A percentile compares a stretch with the other conserved stretches of the same genome.
Conservation (phyloP, 352 stramenopile genomes). For the Phytophthora sp. region DNA sequence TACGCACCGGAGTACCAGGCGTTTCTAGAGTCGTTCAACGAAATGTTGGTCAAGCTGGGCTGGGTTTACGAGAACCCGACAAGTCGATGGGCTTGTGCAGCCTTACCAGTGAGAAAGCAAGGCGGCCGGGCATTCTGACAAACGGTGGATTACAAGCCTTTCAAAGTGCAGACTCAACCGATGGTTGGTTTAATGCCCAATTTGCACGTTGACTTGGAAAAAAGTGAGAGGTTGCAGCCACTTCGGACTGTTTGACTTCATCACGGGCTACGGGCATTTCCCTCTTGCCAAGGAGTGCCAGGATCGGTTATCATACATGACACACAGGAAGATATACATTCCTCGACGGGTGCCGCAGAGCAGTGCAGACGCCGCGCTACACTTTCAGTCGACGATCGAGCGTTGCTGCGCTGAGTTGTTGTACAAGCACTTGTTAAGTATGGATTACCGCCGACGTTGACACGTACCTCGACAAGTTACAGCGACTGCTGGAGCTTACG, state of each 20-base stretch:
- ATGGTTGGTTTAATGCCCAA: constrained; percentile 8
- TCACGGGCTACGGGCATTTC: constrained; percentile 33
- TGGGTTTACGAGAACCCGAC: constrained; percentile 22
- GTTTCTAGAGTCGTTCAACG: constrained; percentile 28
- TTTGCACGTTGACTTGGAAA: constrained; percentile 8
- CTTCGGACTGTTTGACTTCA: constrained; percentile 23
- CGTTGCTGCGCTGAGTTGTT: neutral
- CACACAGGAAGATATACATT: neutral
- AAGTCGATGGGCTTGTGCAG: constrained; percentile 20
- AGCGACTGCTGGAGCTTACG: neutral
- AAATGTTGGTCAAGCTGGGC: constrained; percentile 5
- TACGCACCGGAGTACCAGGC: constrained; percentile 16
- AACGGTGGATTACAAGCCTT: constrained; percentile 18
- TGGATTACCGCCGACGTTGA: neutral
- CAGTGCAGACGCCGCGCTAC: neutral
- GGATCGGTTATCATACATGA: neutral
- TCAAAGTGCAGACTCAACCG: constrained; percentile 1
- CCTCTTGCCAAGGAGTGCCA: constrained; percentile 24
- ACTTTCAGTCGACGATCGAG: neutral
- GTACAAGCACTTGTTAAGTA: neutral
- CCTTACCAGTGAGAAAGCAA: constrained; percentile 8
- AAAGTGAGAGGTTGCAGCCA: constrained; percentile 18
- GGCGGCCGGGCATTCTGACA: constrained; percentile 2
- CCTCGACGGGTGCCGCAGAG: neutral
- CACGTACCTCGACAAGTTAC: neutral